These are phyloP conservation scores for Colletotrichum kahawae DNA, from an alignment of 2,329 filamentous ascomycete genomes.

Conservation along the genomic window DNA sequence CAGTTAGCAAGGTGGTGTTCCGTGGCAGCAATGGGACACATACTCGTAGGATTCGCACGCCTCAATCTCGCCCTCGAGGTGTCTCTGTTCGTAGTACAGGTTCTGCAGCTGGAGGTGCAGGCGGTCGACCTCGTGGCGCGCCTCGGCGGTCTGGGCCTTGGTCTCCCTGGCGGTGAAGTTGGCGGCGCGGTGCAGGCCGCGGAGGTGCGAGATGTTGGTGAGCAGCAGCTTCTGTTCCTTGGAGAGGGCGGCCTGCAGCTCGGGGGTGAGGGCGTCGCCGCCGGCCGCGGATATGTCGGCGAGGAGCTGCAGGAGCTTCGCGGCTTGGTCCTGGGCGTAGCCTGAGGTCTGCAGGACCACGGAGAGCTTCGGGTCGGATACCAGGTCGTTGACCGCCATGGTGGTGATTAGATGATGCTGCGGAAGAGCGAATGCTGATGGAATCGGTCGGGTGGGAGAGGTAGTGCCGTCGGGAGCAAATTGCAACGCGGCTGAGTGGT, in stretches of 20 bases:
- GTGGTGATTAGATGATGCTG: background rate
- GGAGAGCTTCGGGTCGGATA: slow-evolving; percentile 57
- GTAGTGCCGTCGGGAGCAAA: background rate
- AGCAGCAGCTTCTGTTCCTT: slow-evolving; percentile 82
- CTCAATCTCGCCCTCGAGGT: slow-evolving; percentile 86
- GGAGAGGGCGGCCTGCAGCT: slow-evolving; percentile 64
- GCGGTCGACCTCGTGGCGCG: slow-evolving; percentile 87
- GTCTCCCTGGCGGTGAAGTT: slow-evolving; percentile 83
- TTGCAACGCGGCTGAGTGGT: background rate
- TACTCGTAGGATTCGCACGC: slow-evolving; percentile 93
- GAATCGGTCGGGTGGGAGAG: background rate
- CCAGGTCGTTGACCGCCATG: slow-evolving; percentile 45
- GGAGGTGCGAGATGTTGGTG: slow-evolving; percentile 79
- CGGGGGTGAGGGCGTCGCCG: slow-evolving; percentile 43
- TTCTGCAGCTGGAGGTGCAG: slow-evolving; percentile 95
- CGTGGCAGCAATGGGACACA: slow-evolving; percentile 38
- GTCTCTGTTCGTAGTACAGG: slow-evolving; percentile 92
- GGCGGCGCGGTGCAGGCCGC: slow-evolving; percentile 82
- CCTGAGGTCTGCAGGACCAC: slow-evolving; percentile 75
- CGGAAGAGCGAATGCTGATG: background rate
- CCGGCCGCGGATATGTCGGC: slow-evolving; percentile 46
- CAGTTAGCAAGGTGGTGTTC: slow-evolving; percentile 22
- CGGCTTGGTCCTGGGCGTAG: slow-evolving; percentile 74
- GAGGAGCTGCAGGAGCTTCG: slow-evolving; percentile 64
- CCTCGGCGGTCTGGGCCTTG: slow-evolving; percentile 85